Conservation (phyloP, 176 grass and related monocot species). For the Calamus simplicifolius region DNA sequence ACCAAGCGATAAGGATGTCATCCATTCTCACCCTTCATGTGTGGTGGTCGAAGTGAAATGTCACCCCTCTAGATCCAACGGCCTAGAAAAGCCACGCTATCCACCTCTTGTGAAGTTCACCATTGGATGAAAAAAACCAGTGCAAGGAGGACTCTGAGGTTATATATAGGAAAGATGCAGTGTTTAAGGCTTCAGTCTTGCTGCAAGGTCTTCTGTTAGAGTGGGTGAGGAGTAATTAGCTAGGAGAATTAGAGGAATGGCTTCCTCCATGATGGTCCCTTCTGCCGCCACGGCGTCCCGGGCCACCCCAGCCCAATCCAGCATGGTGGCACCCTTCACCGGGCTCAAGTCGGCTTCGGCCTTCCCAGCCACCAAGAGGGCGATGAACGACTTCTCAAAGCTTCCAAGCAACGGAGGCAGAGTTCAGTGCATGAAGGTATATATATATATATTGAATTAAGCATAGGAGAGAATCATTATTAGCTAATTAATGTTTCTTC, state of each 20-base stretch:
- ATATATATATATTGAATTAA: no score
- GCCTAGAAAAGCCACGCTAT: conserved; percentile 18
- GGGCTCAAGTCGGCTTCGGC: conserved; percentile 38
- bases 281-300: conserved; percentile 27
- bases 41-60: conserved; percentile 25
- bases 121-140: not conserved
- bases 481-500: no score
- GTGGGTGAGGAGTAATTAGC: not conserved
- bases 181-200: not conserved
- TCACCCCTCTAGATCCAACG: not conserved
- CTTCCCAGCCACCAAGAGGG: conserved; percentile 25
- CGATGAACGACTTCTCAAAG: conserved; percentile 15
- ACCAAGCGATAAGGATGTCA: conserved; percentile 29
- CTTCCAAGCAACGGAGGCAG: conserved; percentile 50
- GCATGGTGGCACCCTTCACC: conserved; percentile 38
- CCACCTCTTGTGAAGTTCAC: conserved; percentile 7
- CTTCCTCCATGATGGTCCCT: conserved; percentile 47
- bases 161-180: conserved; percentile 26
- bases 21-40: conserved; percentile 19
- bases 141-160: not conserved
- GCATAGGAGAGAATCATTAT: no score
- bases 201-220: not conserved
- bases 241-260: conserved; percentile 31
- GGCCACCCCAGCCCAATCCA: conserved; percentile 20
- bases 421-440: conserved; percentile 81